A percentile compares a stretch with the other conserved stretches of the same genome.
Conservation (phyloP, 352 stramenopile genomes). For the Thalassiosira ordinaria region DNA sequence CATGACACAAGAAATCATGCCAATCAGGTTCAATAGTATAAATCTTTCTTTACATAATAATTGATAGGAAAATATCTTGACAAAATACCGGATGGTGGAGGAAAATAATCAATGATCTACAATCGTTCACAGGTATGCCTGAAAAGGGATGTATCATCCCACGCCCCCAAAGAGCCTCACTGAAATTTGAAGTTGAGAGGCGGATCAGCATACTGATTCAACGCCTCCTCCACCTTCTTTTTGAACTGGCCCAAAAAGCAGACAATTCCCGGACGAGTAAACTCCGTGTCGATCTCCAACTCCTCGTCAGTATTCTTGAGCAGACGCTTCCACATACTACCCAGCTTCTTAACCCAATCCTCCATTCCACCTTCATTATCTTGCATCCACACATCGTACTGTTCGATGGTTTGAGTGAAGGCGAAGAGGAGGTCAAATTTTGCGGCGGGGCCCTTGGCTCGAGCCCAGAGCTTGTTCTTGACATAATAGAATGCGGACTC, state of each 20-base stretch:
- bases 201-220: not conserved
- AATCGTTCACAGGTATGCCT: too few species aligned
- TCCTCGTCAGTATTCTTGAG: constrained; percentile 38
- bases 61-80: too few species aligned
- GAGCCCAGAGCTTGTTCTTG: not conserved
- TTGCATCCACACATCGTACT: constrained; percentile 49
- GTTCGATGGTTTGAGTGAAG: constrained; percentile 38
- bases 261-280: constrained; percentile 44
- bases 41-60: too few species aligned
- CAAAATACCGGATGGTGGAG: too few species aligned
- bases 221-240: constrained; percentile 27
- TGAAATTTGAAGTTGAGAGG: constrained; percentile 24
- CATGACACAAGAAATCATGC: too few species aligned
- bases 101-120: too few species aligned
- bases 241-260: constrained; percentile 42
- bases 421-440: constrained; percentile 54
- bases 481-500: constrained; percentile 13
- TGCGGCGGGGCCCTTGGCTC: constrained; percentile 14
- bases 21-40: too few species aligned
- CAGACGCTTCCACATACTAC: constrained; percentile 40
- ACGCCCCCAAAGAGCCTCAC: too few species aligned
- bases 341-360: constrained; percentile 35
- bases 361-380: constrained; percentile 51
- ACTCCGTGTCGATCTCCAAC: constrained; percentile 43
- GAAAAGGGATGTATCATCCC: too few species aligned